Conservation (phyloP, 179 eudicot genomes). For the Sideroxylon spinosum region DNA sequence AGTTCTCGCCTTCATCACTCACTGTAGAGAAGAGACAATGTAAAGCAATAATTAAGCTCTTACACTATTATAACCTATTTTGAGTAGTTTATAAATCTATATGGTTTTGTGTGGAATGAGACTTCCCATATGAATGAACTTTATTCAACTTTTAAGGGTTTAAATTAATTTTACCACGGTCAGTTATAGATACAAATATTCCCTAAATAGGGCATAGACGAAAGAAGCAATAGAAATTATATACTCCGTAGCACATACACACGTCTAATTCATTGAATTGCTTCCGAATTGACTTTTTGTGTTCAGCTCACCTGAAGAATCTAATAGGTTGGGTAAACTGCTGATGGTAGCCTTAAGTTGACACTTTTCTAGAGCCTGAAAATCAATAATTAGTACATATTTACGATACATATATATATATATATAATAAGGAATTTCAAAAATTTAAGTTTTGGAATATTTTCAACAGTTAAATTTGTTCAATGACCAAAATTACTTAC, state of each 20-base stretch:
- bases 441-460: too few species aligned
- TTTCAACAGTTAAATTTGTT: too few species aligned
- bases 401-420: too few species aligned
- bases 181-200: too few species aligned
- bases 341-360: constrained; percentile 50
- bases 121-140: background rate
- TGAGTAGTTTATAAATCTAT: background rate
- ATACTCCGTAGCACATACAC: too few species aligned
- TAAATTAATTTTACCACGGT: too few species aligned
- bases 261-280: background rate
- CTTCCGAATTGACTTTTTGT: background rate
- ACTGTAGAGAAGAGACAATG: constrained; percentile 27
- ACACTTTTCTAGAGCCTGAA: constrained; percentile 65
- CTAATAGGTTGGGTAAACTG: constrained; percentile 49
- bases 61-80: too few species aligned
- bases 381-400: background rate
- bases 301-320: constrained; percentile 53
- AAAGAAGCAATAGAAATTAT: too few species aligned
- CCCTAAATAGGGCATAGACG: too few species aligned
- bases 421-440: too few species aligned
- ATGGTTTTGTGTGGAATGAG: background rate
- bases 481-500: too few species aligned
- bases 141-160: background rate
- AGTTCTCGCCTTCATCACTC: constrained; percentile 76
- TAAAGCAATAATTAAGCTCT: background rate